Evolutionary conservation across 2,329 filamentous ascomycete genomes (phyloP).

Genomic region (Fusarium verticillioides): DNA sequence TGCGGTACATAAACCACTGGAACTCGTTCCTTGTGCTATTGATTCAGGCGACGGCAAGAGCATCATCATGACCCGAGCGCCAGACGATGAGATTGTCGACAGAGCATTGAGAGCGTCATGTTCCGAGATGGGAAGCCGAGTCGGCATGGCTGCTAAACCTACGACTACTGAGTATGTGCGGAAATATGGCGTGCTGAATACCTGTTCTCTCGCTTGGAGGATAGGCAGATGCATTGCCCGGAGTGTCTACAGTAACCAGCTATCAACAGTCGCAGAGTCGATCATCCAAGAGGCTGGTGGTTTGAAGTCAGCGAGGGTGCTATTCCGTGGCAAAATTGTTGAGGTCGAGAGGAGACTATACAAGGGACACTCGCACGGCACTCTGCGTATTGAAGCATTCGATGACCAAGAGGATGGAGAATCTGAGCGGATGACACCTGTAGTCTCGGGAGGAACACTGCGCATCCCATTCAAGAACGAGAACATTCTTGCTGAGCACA

Average conservation of each 20-base stretch:
- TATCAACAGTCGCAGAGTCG: background rate
- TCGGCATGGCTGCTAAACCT: background rate
- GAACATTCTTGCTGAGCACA: background rate
- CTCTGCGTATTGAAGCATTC: background rate
- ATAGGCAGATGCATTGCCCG: background rate
- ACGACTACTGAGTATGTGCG: background rate
- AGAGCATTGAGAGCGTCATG: background rate
- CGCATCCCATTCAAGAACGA: conserved; percentile 1
- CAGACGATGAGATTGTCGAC: background rate
- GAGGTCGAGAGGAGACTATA: background rate
- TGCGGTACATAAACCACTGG: background rate
- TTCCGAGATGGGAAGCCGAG: background rate
- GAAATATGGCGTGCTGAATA: background rate
- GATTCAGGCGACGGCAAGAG: conserved; percentile 8
- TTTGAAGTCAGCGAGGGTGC: background rate
- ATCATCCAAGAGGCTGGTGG: background rate
- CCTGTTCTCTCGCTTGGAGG: background rate
- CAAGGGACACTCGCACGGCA: background rate
- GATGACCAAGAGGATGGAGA: background rate
- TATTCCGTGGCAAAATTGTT: background rate
- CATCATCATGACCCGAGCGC: background rate
- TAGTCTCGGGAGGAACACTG: background rate
- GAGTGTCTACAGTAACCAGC: background rate
- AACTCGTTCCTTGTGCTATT: background rate
- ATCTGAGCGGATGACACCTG: background rate